Conservation (phyloP, 208 protist species). For the Zelonia costaricensis region DNA sequence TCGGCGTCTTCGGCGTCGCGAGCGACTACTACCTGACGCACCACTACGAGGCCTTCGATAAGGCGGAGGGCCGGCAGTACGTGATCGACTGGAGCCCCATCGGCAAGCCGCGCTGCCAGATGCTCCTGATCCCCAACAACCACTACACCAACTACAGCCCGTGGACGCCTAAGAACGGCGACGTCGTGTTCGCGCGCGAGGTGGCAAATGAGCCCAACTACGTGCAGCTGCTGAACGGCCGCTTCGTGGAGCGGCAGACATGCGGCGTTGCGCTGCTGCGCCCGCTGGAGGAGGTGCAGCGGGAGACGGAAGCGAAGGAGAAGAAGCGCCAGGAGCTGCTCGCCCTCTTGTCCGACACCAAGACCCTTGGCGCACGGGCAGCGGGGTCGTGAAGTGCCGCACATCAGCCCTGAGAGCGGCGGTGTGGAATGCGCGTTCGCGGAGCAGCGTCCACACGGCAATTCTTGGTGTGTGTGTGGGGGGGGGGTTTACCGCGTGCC, state of each 20-base stretch:
- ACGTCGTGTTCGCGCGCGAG: conserved; percentile 75
- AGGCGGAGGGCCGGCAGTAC: conserved; percentile 53
- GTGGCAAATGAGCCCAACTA: conserved; percentile 68
- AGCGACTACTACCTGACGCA: conserved; percentile 88
- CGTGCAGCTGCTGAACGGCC: conserved; percentile 80
- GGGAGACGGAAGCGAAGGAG: conserved; percentile 18
- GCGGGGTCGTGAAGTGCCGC: too few species aligned
- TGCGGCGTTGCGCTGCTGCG: conserved; percentile 71
- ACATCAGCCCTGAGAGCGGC: too few species aligned
- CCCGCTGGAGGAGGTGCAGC: conserved; percentile 57
- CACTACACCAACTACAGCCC: conserved; percentile 85
- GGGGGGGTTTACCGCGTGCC: too few species aligned
- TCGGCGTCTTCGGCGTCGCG: conserved; percentile 61
- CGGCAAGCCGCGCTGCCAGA: conserved; percentile 60
- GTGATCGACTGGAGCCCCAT: conserved; percentile 84
- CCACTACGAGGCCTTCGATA: conserved; percentile 80
- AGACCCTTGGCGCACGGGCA: too few species aligned
- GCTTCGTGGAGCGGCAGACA: conserved; percentile 81
- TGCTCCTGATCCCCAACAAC: conserved; percentile 79
- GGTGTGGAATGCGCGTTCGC: too few species aligned
- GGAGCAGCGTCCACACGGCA: too few species aligned
- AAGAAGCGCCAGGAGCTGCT: conserved; percentile 11
- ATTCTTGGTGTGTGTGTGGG: too few species aligned
- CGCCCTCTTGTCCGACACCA: not conserved
- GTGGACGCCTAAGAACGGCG: conserved; percentile 84